A percentile compares a stretch with the other conserved stretches of the same genome.
Evolutionary conservation across 345 rosid genomes (phyloP).

Genomic region (Noccaea caerulescens): DNA sequence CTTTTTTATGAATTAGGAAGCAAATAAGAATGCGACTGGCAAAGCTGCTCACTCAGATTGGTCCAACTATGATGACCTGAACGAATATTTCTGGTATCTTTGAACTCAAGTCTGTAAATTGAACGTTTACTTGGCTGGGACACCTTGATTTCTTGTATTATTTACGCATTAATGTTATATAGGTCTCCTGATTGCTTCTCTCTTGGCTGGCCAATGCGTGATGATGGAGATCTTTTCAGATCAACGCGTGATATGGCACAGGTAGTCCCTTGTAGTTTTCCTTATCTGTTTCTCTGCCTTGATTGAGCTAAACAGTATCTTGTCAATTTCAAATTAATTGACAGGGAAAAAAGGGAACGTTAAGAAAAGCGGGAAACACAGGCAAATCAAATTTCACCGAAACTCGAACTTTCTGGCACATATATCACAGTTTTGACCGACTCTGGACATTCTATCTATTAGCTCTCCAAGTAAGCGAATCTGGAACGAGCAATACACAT

Average conservation of each 20-base stretch:
- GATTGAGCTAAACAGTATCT: slow-evolving; percentile 25
- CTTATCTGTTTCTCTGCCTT: slow-evolving; percentile 25
- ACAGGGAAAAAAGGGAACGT: slow-evolving; percentile 67
- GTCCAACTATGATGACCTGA: slow-evolving; percentile 99
- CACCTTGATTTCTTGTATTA: slow-evolving; percentile 18
- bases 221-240: slow-evolving; percentile 91
- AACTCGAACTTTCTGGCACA: slow-evolving; percentile 93
- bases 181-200: slow-evolving; percentile 97
- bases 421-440: slow-evolving; percentile 92
- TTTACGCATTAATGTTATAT: slow-evolving; percentile 36
- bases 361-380: slow-evolving; percentile 59
- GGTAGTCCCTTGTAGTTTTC: slow-evolving; percentile 46
- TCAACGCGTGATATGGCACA: slow-evolving; percentile 63
- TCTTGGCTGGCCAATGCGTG: slow-evolving; percentile 99
- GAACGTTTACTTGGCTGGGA: slow-evolving; percentile 20
- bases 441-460: slow-evolving; percentile 90
- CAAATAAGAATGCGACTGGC: slow-evolving; percentile 71
- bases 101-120: slow-evolving; percentile 38
- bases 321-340: slow-evolving; percentile 15
- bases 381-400: slow-evolving; percentile 96
- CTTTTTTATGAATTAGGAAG: slow-evolving; percentile 65
- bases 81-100: slow-evolving; percentile 92
- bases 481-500: slow-evolving; percentile 5
- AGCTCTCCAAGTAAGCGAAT: slow-evolving; percentile 74
- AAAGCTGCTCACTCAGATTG: slow-evolving; percentile 82